Evolutionary conservation across 768 basidiomycete genomes (phyloP), one percentile per base, ranked within the genome.

Genomic region (Sarcodon sp.): DNA sequence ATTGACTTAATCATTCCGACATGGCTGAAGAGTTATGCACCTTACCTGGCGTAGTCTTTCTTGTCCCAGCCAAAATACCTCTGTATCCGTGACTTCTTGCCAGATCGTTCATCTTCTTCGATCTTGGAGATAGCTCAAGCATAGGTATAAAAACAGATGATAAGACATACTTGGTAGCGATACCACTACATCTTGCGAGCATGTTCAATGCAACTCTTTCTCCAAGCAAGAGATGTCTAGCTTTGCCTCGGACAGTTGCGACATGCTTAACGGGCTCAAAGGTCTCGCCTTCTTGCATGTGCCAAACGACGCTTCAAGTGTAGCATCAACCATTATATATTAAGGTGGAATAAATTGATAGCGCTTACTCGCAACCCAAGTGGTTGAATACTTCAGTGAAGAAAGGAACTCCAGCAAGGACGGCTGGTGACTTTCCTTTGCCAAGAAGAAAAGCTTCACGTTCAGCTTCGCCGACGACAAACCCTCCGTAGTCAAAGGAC

Each of bases 401-500:
- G 66, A 99, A 98, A 0, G 94, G 96, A 7, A 83, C 86, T 46
- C 96, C 96, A 9, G 96, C 96, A 7, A 99, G 75, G 27, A 98
- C 83, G 18, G 79, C 78, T 13, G 73, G 55, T 48, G 79, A 72
- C 46, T 79, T 77, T 50, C 89, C 90, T 68, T 99, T 98, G 44
- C 92, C 94, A 55, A 90, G 74, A 13, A 98, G 75, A 59, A 81
- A 84, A 6, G 96, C 96, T 61, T 87, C 82, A 37, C 90, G 80
- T 35, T 76, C 67, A 6, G 76, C 83, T 59, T 98, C 93, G 11
- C 94, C 94, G 7, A 99, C 94, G 44, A 98, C 90, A 59, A 86
- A 94, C 2, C 94, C 94, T 35, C 87, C 93, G 54, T 90, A 96
- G 64, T 99, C 94, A 55, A 97, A 96, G 1, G 89, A 92, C 1